Evolutionary conservation across 257 asterid genomes (phyloP).

Genomic region (Gentiana macrophylla): DNA sequence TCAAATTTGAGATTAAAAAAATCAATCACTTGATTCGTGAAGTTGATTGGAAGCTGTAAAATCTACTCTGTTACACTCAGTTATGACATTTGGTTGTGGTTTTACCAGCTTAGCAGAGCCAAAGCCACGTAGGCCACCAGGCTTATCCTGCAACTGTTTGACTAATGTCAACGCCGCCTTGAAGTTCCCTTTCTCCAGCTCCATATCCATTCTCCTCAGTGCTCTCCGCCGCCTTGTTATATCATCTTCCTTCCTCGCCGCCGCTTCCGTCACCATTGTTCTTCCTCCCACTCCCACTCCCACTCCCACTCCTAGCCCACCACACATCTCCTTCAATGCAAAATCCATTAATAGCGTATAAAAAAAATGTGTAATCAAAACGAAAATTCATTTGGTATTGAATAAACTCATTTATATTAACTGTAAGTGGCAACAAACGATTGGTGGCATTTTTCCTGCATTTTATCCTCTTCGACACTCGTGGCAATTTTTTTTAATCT

Average conservation of each 20-base stretch:
- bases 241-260: slow-evolving; percentile 7
- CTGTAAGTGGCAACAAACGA: no score
- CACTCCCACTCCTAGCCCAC: slow-evolving; percentile 4
- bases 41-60: no score
- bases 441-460: background rate
- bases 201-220: slow-evolving; percentile 46
- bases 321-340: slow-evolving; percentile 1
- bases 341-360: slow-evolving; percentile 10
- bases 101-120: slow-evolving; percentile 43
- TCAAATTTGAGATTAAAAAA: background rate
- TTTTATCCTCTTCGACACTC: slow-evolving; percentile 1
- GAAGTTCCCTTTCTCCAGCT: slow-evolving; percentile 47
- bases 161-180: slow-evolving; percentile 47
- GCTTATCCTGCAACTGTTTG: slow-evolving; percentile 46
- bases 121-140: slow-evolving; percentile 54
- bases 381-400: background rate
- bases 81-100: no score
- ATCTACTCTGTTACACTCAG: no score
- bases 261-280: slow-evolving; percentile 5
- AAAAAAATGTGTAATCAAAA: no score
- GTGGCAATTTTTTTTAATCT: no score
- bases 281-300: background rate
- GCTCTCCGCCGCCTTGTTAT: slow-evolving; percentile 33
- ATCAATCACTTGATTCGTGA: no score
- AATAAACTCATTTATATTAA: no score